These are phyloP conservation scores for Neophaeococcomyces aloes DNA, from an alignment of 2,329 filamentous ascomycete genomes.

Conservation along the genomic window DNA sequence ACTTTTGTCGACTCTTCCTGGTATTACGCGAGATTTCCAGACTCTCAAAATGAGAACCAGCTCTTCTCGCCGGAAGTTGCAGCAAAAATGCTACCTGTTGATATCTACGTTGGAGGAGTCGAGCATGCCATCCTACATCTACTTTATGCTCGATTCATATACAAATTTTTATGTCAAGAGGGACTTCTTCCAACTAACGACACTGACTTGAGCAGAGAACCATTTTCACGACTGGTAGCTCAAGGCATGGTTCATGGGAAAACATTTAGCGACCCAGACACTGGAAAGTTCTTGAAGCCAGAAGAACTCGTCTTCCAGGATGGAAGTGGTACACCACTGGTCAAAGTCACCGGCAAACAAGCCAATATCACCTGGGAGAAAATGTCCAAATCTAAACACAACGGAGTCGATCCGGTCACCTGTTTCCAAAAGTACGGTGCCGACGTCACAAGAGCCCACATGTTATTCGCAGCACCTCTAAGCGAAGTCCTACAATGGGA, in stretches of 20 bases:
- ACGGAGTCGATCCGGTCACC: slow-evolving; percentile 69
- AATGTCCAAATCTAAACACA: slow-evolving; percentile 93
- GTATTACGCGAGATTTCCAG: slow-evolving; percentile 77
- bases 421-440: slow-evolving; percentile 68
- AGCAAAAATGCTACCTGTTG: slow-evolving; percentile 56
- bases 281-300: slow-evolving; percentile 64
- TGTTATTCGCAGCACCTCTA: slow-evolving; percentile 80
- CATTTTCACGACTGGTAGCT: slow-evolving; percentile 70
- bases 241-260: slow-evolving; percentile 91
- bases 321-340: slow-evolving; percentile 45
- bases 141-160: slow-evolving; percentile 80
- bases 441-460: slow-evolving; percentile 73
- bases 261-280: slow-evolving; percentile 65
- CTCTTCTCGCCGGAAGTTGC: slow-evolving; percentile 54
- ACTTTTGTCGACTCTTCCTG: slow-evolving; percentile 93
- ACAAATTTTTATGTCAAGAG: slow-evolving; percentile 63
- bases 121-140: slow-evolving; percentile 87
- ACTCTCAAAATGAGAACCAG: slow-evolving; percentile 52
- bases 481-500: slow-evolving; percentile 82
- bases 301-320: slow-evolving; percentile 58
- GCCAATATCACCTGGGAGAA: slow-evolving; percentile 67
- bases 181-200: slow-evolving; percentile 26
- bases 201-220: slow-evolving; percentile 46
- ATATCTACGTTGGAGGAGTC: slow-evolving; percentile 80
- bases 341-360: slow-evolving; percentile 49